Conservation (phyloP, 768 basidiomycete genomes). For the Termitomyces sp. region DNA sequence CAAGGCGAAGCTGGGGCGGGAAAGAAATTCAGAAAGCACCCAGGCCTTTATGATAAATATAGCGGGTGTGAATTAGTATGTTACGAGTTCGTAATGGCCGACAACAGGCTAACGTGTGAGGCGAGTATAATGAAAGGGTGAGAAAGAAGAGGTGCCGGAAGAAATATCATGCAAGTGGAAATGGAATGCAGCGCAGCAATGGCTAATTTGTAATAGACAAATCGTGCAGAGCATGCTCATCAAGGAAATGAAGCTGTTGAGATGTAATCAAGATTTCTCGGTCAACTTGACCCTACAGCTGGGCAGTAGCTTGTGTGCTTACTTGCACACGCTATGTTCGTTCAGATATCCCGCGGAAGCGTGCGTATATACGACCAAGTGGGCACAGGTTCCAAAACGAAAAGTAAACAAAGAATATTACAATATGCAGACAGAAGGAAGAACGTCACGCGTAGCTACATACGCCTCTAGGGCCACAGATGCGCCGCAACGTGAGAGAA, state of each 20-base stretch:
- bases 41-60: background rate
- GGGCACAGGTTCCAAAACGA: slow-evolving; percentile 7
- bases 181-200: background rate
- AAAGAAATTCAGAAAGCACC: too few relatives aligned
- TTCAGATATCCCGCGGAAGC: background rate
- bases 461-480: slow-evolving; percentile 15
- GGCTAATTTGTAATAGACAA: background rate
- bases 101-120: background rate
- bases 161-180: background rate
- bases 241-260: background rate
- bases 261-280: background rate
- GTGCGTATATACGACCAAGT: background rate
- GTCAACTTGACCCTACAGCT: too few relatives aligned
- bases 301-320: too few relatives aligned
- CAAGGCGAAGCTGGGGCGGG: background rate
- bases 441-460: slow-evolving; percentile 14
- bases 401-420: slow-evolving; percentile 16
- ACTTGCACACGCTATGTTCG: too few relatives aligned
- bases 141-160: background rate
- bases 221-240: background rate
- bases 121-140: background rate
- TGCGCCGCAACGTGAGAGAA: slow-evolving; percentile 15
- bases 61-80: too few relatives aligned
- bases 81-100: background rate
- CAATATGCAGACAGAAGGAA: slow-evolving; percentile 15